These are phyloP conservation scores for Magnusiomyces sp. DNA, from an alignment of 1,139 yeast species.

Conservation along the genomic window DNA sequence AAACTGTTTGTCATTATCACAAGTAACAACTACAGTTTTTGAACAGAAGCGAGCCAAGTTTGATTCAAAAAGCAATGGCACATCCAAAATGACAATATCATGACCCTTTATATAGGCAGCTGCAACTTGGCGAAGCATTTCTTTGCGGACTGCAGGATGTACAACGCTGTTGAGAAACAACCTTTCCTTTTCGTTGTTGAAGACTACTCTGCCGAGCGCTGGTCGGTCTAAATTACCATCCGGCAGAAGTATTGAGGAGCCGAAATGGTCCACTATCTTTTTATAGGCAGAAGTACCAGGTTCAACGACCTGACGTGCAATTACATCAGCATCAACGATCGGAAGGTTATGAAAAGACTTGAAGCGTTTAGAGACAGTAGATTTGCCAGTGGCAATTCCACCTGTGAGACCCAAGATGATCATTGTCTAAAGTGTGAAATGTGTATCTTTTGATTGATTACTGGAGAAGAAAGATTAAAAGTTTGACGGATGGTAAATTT, in stretches of 20 bases:
- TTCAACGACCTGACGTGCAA: slow-evolving; percentile 76
- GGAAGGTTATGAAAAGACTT: slow-evolving; percentile 44
- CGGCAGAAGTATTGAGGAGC: slow-evolving; percentile 41
- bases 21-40: slow-evolving; percentile 55
- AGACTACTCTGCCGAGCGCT: slow-evolving; percentile 70
- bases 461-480: background rate
- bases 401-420: slow-evolving; percentile 90
- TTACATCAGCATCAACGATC: slow-evolving; percentile 80
- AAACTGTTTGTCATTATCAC: slow-evolving; percentile 51
- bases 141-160: slow-evolving; percentile 80
- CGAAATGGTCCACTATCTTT: slow-evolving; percentile 54
- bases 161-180: slow-evolving; percentile 60
- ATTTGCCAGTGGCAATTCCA: slow-evolving; percentile 92
- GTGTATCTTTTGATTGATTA: background rate
- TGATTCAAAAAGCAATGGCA: slow-evolving; percentile 82
- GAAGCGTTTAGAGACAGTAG: slow-evolving; percentile 69
- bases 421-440: slow-evolving; percentile 47
- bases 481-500: background rate
- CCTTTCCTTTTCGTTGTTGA: slow-evolving; percentile 51
- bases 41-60: slow-evolving; percentile 69
- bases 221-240: slow-evolving; percentile 48
- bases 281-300: slow-evolving; percentile 71
- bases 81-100: slow-evolving; percentile 67
- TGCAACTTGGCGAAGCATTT: slow-evolving; percentile 52
- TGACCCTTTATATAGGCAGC: slow-evolving; percentile 46